Evolutionary conservation across 164 flowering plant genomes (phyloP).

Genomic region (Tetracentron sinense): DNA sequence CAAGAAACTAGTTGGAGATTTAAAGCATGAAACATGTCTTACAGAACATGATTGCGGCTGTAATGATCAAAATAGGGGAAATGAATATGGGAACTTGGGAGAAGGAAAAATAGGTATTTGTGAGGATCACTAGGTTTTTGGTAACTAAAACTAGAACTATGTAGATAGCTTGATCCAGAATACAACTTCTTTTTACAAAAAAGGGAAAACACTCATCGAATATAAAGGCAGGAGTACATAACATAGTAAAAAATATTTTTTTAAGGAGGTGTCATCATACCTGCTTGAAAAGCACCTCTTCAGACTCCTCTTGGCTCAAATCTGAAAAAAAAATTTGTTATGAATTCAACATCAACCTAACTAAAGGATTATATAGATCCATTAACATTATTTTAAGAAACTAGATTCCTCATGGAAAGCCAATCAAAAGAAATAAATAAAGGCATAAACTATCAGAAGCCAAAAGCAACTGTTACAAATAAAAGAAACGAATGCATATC

Average conservation of each 20-base stretch:
- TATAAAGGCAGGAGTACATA: not conserved
- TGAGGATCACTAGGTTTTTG: no score
- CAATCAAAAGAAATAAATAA: no score
- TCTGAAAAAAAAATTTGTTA: constrained; percentile 39
- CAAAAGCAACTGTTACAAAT: no score
- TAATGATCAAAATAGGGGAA: no score
- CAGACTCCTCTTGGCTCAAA: constrained; percentile 69
- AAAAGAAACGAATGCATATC: not conserved
- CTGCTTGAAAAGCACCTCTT: constrained; percentile 87
- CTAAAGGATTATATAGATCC: not conserved
- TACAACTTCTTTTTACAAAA: not conserved
- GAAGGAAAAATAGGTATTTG: no score
- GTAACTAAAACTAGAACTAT: no score
- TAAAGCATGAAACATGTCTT: no score
- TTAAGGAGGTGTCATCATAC: constrained; percentile 28
- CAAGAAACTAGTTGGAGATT: no score
- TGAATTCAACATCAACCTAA: constrained; percentile 4
- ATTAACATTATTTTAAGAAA: not conserved
- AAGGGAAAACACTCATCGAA: not conserved
- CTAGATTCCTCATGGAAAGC: not conserved
- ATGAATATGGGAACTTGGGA: no score
- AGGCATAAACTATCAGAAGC: no score
- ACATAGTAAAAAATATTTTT: not conserved
- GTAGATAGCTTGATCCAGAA: no score
- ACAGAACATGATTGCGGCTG: no score